Evolutionary conservation across 2,329 filamentous ascomycete species (phyloP).

Genomic region (Ophiognomonia clavigignenti-juglandacearum): DNA sequence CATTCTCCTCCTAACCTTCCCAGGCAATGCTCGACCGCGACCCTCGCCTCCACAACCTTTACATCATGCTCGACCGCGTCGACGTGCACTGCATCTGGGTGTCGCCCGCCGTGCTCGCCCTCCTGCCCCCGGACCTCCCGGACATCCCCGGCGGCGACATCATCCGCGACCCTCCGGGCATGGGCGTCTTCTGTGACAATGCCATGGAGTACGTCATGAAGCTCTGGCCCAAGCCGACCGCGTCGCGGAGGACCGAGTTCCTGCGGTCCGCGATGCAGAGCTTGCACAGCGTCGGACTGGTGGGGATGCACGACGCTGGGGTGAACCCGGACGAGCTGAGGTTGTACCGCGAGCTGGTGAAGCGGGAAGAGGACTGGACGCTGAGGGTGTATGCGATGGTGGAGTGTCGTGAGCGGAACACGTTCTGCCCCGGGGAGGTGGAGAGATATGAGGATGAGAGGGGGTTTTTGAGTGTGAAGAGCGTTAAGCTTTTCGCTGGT

Average conservation of each 20-base stretch:
- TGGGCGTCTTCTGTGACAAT: slow-evolving; percentile 70
- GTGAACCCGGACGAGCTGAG: slow-evolving; percentile 49
- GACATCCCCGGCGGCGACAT: slow-evolving; percentile 61
- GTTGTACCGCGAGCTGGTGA: slow-evolving; percentile 48
- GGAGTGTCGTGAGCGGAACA: slow-evolving; percentile 60
- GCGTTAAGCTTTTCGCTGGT: slow-evolving; percentile 68
- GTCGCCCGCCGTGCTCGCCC: slow-evolving; percentile 55
- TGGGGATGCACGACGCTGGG: slow-evolving; percentile 66
- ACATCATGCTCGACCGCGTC: slow-evolving; percentile 65
- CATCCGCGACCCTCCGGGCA: slow-evolving; percentile 48
- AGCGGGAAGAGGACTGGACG: slow-evolving; percentile 44
- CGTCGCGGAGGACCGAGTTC: slow-evolving; percentile 47
- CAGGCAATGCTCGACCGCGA: slow-evolving; percentile 52
- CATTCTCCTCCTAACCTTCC: not conserved
- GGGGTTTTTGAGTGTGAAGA: slow-evolving; percentile 51
- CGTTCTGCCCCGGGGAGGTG: slow-evolving; percentile 53
- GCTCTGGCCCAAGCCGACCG: slow-evolving; percentile 52
- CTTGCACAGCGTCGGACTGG: slow-evolving; percentile 60
- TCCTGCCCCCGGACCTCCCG: slow-evolving; percentile 49
- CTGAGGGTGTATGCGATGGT: slow-evolving; percentile 65
- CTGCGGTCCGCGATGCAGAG: slow-evolving; percentile 56
- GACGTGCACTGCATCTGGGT: slow-evolving; percentile 70
- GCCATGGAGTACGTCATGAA: slow-evolving; percentile 59
- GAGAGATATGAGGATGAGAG: slow-evolving; percentile 37
- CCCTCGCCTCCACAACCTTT: slow-evolving; percentile 46